Percentiles rank a stretch among this genome's conserved stretches.
Evolutionary conservation across 805 yeast genomes (phyloP).

Genomic region (Helenozyma baotianmanensis): DNA sequence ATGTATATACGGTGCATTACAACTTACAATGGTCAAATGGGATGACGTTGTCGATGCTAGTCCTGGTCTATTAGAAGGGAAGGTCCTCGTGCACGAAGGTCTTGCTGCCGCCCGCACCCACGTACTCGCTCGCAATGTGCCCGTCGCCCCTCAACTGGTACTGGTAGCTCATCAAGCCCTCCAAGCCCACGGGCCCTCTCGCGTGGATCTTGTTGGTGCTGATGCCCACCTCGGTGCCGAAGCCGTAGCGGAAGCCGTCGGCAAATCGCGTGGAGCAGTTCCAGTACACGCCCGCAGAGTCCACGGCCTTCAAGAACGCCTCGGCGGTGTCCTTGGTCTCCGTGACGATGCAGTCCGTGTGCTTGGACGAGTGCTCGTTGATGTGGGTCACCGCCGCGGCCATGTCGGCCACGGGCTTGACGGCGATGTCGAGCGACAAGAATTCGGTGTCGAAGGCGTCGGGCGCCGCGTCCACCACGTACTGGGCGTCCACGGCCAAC

Average conservation of each 20-base stretch:
- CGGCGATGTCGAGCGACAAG: constrained; percentile 77
- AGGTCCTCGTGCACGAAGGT: constrained; percentile 71
- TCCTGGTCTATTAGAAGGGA: constrained; percentile 2
- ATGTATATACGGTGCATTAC: no score
- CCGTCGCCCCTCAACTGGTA: constrained; percentile 91
- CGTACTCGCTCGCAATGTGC: constrained; percentile 85
- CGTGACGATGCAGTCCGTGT: constrained; percentile 90
- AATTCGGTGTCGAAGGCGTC: constrained; percentile 82
- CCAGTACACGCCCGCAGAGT: constrained; percentile 97
- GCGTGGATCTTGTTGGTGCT: constrained; percentile 97
- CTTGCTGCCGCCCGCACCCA: constrained; percentile 86
- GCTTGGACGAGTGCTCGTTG: constrained; percentile 89
- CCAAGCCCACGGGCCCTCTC: constrained; percentile 97
- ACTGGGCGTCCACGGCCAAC: constrained; percentile 18
- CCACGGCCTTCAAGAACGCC: constrained; percentile 74
- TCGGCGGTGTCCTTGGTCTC: constrained; percentile 69
- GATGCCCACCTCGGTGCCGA: constrained; percentile 98
- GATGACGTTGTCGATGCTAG: no score
- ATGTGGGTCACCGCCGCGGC: constrained; percentile 81
- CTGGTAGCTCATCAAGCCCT: constrained; percentile 94
- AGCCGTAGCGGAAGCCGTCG: constrained; percentile 97
- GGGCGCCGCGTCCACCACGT: constrained; percentile 47
- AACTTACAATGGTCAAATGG: no score
- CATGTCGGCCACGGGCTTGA: constrained; percentile 54
- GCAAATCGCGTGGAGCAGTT: constrained; percentile 96